phyloP scores from a whole-genome alignment of 2,329 filamentous ascomycete species.

The Nothophoma quercina region DNA sequence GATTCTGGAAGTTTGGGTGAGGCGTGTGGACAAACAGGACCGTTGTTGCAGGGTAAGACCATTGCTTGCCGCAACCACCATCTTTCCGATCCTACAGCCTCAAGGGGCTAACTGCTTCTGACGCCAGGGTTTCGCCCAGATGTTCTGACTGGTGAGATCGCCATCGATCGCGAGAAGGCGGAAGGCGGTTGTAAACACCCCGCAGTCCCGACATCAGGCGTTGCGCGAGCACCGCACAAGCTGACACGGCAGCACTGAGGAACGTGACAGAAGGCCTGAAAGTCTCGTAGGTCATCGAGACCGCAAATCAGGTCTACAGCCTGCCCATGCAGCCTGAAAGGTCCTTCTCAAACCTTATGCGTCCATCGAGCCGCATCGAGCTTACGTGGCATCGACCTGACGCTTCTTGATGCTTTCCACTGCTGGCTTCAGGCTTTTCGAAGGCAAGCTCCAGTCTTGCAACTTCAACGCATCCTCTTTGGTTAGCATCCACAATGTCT shows the following conservation, averaged over 20 bases:
- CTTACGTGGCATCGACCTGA: slow-evolving; percentile 1
- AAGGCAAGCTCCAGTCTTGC: slow-evolving; percentile 46
- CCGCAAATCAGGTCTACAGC: not conserved
- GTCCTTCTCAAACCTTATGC: not conserved
- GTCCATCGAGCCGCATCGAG: not conserved
- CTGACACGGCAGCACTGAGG: not conserved
- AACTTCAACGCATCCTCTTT: slow-evolving; percentile 44
- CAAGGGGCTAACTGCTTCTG: not conserved
- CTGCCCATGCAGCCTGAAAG: not conserved
- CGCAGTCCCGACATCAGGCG: slow-evolving; percentile 1
- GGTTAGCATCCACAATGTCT: slow-evolving; percentile 51
- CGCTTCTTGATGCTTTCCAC: slow-evolving; percentile 36
- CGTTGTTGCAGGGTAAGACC: slow-evolving; percentile 15
- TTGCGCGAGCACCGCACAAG: slow-evolving; percentile 1
- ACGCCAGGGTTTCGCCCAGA: not conserved
- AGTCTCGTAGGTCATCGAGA: not conserved
- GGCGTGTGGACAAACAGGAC: not conserved
- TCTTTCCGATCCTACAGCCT: not conserved
- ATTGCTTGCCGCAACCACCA: not conserved
- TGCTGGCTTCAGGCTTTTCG: slow-evolving; percentile 41
- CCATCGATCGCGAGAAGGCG: not conserved
- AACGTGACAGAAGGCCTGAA: not conserved
- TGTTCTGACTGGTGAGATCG: not conserved
- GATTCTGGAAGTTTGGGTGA: not conserved
- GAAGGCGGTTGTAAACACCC: not conserved